Evolutionary conservation across 208 protist genomes (phyloP), one percentile per base, ranked within the genome.

Genomic region (Wallacemonas collosoma): DNA sequence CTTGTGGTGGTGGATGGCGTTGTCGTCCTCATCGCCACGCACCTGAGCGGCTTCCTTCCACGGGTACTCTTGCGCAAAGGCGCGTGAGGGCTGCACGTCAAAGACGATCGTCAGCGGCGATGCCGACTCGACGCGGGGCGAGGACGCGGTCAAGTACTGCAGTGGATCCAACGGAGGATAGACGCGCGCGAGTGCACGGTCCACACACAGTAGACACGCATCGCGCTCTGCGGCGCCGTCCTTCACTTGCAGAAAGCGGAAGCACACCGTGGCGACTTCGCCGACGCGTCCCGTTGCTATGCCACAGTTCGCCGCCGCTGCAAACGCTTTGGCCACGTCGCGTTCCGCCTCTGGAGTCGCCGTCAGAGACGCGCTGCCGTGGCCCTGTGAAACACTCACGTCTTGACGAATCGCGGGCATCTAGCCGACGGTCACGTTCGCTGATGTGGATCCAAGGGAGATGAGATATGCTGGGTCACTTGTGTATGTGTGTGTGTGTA

Each of bases 81-180:
- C 60, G 41, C 60, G 48, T 6, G 80, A 71, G 7, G 75, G 76
- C 36, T 75, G 65, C 5, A 79, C 48, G 4, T 26, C 17, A 44
- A 82, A 85, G 9, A 72, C 41, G 0, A 71, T 63, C 14, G 47
- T 38, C 7, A 76, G 9, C 47, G 40, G 11, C 43, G 26, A 36
- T 11, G 1, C 51, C 2, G 43, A 26, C 9, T 5, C 60, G 38
- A 71, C 79, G 14, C 39, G 35, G 2, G 84, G 80, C 1, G 84
- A 89, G 15, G 67, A 43, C 5, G 38, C 61, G 35, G 57, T 54
- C 8, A 89, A 41, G 67, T 87, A 90, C 69, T 88, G 87, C 14
- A 88, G 63, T 9, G 83, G 76, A 54, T 96, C 92, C 35, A 96
- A 53, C 26, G 86, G 82, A 3, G 92, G 92, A 53, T 79, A 86